phyloP scores from a whole-genome alignment of 2,329 filamentous ascomycete species.

The Sporothrix euskadiensis region DNA sequence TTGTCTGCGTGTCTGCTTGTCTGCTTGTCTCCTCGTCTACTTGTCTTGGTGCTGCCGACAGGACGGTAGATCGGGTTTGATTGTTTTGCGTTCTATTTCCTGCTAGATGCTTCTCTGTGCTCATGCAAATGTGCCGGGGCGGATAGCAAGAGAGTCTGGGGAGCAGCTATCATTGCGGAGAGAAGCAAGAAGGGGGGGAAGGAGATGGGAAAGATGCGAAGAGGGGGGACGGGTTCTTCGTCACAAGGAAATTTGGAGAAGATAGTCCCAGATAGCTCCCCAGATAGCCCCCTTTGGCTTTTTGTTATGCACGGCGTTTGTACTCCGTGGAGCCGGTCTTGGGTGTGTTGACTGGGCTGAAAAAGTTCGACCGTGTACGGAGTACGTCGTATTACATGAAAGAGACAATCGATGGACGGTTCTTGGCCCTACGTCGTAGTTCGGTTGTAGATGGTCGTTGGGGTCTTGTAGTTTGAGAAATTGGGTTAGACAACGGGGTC shows the following conservation, averaged over 20 bases:
- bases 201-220: background rate
- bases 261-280: background rate
- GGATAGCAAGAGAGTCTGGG: background rate
- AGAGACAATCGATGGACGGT: background rate
- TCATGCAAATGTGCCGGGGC: constrained; percentile 16
- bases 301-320: background rate
- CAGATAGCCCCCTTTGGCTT: background rate
- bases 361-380: background rate
- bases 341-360: background rate
- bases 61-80: background rate
- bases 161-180: constrained; percentile 14
- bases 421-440: background rate
- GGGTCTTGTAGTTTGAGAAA: background rate
- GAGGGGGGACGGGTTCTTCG: constrained; percentile 5
- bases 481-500: constrained; percentile 6
- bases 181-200: background rate
- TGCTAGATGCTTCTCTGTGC: background rate
- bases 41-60: constrained; percentile 17
- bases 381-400: background rate
- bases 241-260: constrained; percentile 23
- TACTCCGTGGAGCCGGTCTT: background rate
- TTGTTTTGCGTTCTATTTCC: background rate
- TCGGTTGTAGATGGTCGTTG: background rate
- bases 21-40: background rate
- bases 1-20: background rate